Conservation (phyloP, 2,329 filamentous ascomycete genomes). For the Mycosphaerelloides madeirae region DNA sequence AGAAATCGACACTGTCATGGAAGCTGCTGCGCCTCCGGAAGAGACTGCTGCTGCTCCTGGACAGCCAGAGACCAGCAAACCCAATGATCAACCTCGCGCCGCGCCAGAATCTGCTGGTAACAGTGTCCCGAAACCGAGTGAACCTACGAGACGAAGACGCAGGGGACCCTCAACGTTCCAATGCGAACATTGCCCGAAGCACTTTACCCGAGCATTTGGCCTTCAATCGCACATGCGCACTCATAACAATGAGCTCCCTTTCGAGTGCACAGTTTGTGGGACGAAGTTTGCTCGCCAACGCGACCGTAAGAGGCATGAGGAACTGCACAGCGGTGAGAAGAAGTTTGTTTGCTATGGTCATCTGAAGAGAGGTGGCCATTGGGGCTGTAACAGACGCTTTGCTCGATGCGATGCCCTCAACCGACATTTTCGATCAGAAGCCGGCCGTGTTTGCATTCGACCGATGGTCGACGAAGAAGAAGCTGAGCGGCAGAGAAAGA, state of each 20-base stretch:
- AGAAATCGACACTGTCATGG: background rate
- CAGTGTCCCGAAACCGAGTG: background rate
- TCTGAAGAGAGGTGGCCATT: slow-evolving; percentile 73
- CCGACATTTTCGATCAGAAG: slow-evolving; percentile 80
- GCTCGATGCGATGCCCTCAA: slow-evolving; percentile 92
- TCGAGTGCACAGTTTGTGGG: slow-evolving; percentile 90
- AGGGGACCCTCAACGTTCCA: slow-evolving; percentile 97
- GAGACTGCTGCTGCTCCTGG: background rate
- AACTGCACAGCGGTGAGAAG: slow-evolving; percentile 93
- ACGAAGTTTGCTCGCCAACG: slow-evolving; percentile 97
- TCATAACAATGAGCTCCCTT: slow-evolving; percentile 92
- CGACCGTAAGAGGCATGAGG: slow-evolving; percentile 96
- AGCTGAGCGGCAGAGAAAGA: too few species aligned
- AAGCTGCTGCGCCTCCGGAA: background rate
- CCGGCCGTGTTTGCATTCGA: slow-evolving; percentile 92
- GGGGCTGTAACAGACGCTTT: slow-evolving; percentile 91
- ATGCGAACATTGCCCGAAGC: slow-evolving; percentile 85
- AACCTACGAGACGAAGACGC: slow-evolving; percentile 57
- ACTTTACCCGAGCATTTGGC: slow-evolving; percentile 94
- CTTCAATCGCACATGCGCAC: slow-evolving; percentile 89
- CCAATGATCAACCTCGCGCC: background rate
- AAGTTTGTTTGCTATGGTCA: slow-evolving; percentile 96
- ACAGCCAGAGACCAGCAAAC: background rate
- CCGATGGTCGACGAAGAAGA: slow-evolving; percentile 88
- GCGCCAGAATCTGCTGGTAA: background rate